Evolutionary conservation across 2,329 filamentous ascomycete genomes (phyloP), one percentile per base, ranked within the genome.

Genomic region (Talaromyces piceae): DNA sequence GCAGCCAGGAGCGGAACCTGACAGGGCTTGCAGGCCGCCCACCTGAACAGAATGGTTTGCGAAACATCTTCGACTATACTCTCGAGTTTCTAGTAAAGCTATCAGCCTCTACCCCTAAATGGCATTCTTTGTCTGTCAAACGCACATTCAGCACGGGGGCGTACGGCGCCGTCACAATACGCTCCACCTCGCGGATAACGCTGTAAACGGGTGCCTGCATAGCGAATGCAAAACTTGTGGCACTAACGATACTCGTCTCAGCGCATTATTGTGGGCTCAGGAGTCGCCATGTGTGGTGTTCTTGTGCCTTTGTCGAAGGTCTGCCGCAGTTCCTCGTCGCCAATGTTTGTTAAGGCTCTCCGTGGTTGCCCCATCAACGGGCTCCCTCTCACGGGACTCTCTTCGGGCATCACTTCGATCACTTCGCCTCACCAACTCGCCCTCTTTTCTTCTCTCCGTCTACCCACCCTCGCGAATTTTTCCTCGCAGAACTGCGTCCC

Each of bases 131-230:
- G 45, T 33, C 47, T 23, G 52, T 37, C 45, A 27, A 11, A 56
- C 67, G 59, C 63, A 78, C 77, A 61, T 73, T 71, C 41, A 79
- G 64, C 25, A 72, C 74, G 13, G 75, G 71, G n/a, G 73, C 70
- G 56, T 78, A 80, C 20, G 72, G 70, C 28, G 74, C 71, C 5
- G 70, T 68, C 37, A 77, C 64, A 39, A 78, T 63, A 41, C 73
- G 72, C 52, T 72, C 67, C 52, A 79, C 58, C 61, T 78, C 75
- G 16, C 60, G 57, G 26, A 67, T 60, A 18, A 77, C 49, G 5
- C 52, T 46, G 39, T 30, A 23, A 4, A 61, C 23, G 20, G 51
- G 54, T 16, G 63, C 60, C 22, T 54, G 27, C 64, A 71, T 70
- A 47, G 22, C 39, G 11, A 26, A 12, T 9, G 13, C 11, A 13